Percentiles rank a stretch among this genome's conserved stretches.
phyloP scores from a whole-genome alignment of 768 basidiomycete genomes.

The Crepidotus variabilis region DNA sequence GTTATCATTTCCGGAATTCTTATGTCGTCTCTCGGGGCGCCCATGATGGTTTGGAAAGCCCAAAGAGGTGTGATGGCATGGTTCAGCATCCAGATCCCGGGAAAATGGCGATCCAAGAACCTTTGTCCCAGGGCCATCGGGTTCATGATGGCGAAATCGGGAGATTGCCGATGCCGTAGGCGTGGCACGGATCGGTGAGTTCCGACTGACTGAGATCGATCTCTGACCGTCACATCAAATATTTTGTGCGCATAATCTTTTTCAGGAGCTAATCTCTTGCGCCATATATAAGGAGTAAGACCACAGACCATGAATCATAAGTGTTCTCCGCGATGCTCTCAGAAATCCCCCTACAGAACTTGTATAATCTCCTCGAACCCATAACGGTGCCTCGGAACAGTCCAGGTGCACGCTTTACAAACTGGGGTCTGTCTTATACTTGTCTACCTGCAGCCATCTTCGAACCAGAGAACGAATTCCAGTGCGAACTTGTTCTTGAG shows the following conservation, averaged over 20 bases:
- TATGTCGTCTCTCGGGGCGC: not conserved
- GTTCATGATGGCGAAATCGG: not conserved
- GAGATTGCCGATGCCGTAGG: not conserved
- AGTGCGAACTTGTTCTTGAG: slow-evolving; percentile 76
- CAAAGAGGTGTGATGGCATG: not conserved
- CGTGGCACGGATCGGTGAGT: not conserved
- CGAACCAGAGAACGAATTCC: slow-evolving; percentile 62
- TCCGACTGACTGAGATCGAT: not conserved
- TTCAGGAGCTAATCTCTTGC: not conserved
- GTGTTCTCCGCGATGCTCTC: slow-evolving; percentile 29
- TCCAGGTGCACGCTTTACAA: slow-evolving; percentile 51
- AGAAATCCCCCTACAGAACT: slow-evolving; percentile 38
- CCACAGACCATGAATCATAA: not conserved
- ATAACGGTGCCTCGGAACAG: slow-evolving; percentile 42
- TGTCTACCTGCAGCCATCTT: slow-evolving; percentile 72
- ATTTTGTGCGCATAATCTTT: not conserved
- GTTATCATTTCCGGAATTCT: not conserved
- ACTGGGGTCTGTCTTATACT: slow-evolving; percentile 83
- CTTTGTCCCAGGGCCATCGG: not conserved
- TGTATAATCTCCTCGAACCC: slow-evolving; percentile 52
- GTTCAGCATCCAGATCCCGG: not conserved
- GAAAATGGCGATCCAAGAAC: not conserved
- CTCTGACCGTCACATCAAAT: not conserved
- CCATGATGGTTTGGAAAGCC: not conserved
- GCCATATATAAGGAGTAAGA: not conserved